Percentiles rank a stretch among this genome's conserved stretches.
These are phyloP conservation scores for Zea mays DNA, from an alignment of 176 grass and related monocot genomes.

Conservation along the genomic window Zm-B73-REFERENCE-NAM-5.0 NC_050096.1:193788501-193789000, in stretches of 20 bases:
- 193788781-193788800: background rate
- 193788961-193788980: constrained; percentile 72
- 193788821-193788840: constrained; percentile 63
- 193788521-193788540: constrained; percentile 58
- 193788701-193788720: constrained; percentile 40
- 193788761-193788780: background rate
- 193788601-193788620: constrained; percentile 76
- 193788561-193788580: constrained; percentile 49
- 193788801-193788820: constrained; percentile 68
- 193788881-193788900: constrained; percentile 80
- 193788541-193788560: constrained; percentile 85
- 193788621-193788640: constrained; percentile 73
- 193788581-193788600: constrained; percentile 54
- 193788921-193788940: constrained; percentile 75
- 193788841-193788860: constrained; percentile 84
- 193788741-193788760: background rate
- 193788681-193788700: constrained; percentile 69
- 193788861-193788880: constrained; percentile 72
- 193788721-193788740: background rate
- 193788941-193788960: constrained; percentile 71
- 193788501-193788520: constrained; percentile 39
- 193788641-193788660: constrained; percentile 74
- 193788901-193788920: constrained; percentile 71
- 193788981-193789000: background rate
- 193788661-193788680: constrained; percentile 73